These are phyloP conservation scores for Pyrus bretschneideri DNA, from an alignment of 306 rosid species.

Conservation along the genomic window DNA sequence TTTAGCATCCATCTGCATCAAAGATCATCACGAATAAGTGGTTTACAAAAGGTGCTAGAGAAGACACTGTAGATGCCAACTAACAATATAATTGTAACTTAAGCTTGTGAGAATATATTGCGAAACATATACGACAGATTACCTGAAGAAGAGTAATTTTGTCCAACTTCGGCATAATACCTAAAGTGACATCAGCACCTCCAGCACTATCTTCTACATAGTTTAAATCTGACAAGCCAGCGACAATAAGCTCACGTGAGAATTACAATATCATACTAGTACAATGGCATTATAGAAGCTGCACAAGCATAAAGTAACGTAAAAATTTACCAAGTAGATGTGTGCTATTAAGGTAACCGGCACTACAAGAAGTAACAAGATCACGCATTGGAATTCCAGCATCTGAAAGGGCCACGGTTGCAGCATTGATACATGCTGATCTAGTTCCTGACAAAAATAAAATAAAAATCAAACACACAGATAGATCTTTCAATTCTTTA, in stretches of 20 bases:
- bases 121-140: neutral
- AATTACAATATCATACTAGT: neutral
- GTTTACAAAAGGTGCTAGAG: neutral
- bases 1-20: constrained; percentile 81
- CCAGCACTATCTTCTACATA: constrained; percentile 96
- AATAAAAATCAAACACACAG: neutral
- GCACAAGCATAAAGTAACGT: neutral
- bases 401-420: constrained; percentile 89
- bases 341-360: constrained; percentile 84
- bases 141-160: constrained; percentile 92
- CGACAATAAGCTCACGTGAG: constrained; percentile 9
- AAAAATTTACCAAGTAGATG: constrained; percentile 65
- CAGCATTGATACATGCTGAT: constrained; percentile 95
- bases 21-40: constrained; percentile 10
- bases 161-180: constrained; percentile 74
- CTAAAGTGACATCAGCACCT: constrained; percentile 89
- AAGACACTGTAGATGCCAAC: neutral
- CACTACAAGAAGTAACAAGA: constrained; percentile 86
- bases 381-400: constrained; percentile 96
- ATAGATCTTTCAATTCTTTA: neutral
- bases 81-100: neutral
- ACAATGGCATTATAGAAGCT: neutral
- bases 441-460: constrained; percentile 56
- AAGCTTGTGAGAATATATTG: neutral
- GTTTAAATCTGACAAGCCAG: constrained; percentile 58